phyloP scores from a whole-genome alignment of 495 filamentous ascomycete species.

The Penicillium paxilli region DNA sequence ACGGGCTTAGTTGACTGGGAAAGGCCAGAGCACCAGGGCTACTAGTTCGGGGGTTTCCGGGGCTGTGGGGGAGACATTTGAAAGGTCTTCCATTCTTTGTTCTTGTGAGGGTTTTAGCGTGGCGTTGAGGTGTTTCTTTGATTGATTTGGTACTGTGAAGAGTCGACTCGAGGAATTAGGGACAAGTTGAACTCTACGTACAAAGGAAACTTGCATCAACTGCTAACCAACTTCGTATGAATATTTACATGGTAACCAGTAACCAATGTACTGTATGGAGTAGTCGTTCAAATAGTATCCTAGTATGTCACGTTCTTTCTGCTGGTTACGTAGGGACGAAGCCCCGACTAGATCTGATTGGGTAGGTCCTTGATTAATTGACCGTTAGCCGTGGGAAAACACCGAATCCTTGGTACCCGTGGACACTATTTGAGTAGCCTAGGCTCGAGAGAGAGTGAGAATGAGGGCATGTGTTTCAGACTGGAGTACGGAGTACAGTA shows the following conservation, averaged over 20 bases:
- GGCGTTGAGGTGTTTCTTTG: constrained; percentile 2
- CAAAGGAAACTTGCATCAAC: too few relatives aligned
- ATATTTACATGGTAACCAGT: too few relatives aligned
- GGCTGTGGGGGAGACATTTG: too few relatives aligned
- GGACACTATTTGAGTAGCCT: too few relatives aligned
- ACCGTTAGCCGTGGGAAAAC: background rate
- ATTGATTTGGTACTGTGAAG: too few relatives aligned
- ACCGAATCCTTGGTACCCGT: background rate
- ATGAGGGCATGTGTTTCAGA: constrained; percentile 4
- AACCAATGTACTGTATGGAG: too few relatives aligned
- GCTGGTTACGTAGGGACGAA: background rate
- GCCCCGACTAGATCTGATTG: background rate
- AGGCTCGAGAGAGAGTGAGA: background rate
- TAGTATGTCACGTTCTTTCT: background rate
- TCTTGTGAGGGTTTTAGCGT: constrained; percentile 1
- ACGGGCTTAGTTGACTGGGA: too few relatives aligned
- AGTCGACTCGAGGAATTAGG: too few relatives aligned
- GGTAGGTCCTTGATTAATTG: background rate
- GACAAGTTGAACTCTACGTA: too few relatives aligned
- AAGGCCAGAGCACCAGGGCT: too few relatives aligned
- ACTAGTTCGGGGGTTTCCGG: background rate
- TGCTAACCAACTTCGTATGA: too few relatives aligned
- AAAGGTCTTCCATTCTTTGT: background rate
- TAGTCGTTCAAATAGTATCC: background rate
- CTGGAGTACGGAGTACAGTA: constrained; percentile 10